A percentile compares a stretch with the other conserved stretches of the same genome.
Conservation (phyloP, 164 flowering plant genomes). For the Piper longum region DNA sequence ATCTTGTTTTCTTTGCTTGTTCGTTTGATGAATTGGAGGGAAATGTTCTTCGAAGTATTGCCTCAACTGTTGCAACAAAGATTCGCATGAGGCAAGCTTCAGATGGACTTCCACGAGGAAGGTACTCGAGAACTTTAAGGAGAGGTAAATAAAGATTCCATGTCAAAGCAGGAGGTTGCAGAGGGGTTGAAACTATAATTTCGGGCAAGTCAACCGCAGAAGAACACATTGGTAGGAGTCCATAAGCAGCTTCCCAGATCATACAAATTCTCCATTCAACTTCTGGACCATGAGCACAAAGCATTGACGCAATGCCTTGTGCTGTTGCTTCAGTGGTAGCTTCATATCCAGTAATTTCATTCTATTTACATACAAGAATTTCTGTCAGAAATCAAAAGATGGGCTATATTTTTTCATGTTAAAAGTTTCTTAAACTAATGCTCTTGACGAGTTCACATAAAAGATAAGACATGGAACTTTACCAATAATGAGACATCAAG, state of each 20-base stretch:
- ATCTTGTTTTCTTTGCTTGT: constrained; percentile 37
- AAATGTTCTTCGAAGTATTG: constrained; percentile 78
- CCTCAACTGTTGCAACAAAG: constrained; percentile 94
- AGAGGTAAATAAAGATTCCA: too few relatives aligned
- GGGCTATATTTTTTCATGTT: too few relatives aligned
- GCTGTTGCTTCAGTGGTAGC: constrained; percentile 97
- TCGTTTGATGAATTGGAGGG: constrained; percentile 54
- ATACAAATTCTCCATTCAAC: constrained; percentile 93
- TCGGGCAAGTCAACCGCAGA: constrained; percentile 23
- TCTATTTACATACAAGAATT: constrained; percentile 22
- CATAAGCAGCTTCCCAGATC: constrained; percentile 99
- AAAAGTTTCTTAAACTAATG: too few relatives aligned
- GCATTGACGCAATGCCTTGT: constrained; percentile 96
- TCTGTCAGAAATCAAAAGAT: too few relatives aligned
- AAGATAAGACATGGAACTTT: too few relatives aligned
- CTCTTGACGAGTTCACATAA: too few relatives aligned
- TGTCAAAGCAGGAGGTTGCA: constrained; percentile 60
- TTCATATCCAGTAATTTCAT: constrained; percentile 71
- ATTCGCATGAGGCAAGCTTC: constrained; percentile 97
- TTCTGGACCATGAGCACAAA: constrained; percentile 36
- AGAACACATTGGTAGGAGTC: constrained; percentile 71
- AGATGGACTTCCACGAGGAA: constrained; percentile 4
- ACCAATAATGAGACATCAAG: too few relatives aligned
- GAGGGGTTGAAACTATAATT: constrained; percentile 68
- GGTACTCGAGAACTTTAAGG: too few relatives aligned